Base-by-base conservation (phyloP, 2,329 filamentous ascomycete genomes). In the Curvularia lunata region DNA sequence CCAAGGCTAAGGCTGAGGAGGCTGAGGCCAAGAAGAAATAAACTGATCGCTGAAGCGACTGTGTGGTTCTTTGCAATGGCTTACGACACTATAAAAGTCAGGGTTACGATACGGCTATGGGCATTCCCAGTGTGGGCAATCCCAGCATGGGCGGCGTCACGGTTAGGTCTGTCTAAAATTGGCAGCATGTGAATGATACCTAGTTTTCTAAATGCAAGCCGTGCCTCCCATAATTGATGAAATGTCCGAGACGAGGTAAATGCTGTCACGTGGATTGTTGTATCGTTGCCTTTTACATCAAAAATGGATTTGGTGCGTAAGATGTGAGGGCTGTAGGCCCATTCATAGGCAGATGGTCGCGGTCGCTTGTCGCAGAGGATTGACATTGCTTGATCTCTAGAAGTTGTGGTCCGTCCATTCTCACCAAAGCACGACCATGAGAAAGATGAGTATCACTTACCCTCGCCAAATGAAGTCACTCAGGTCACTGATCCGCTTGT, bases 21-120 rank as follows among this genome's bases (percentile, higher is more conserved):
- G 90, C 90, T 79, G 84, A 84, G 77, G 77, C 81, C 69, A 86
- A 87, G 82, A 94, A 94, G 90, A 94, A 95, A 89, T 94, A 92
- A 73, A 73, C 62, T 67, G 48, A 53, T 56, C 56, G 51, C 57
- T 48, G 32, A 60, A 56, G 54, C 63, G 48, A 54, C 59, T 54
- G 59, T 57, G 63, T 51, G 62, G 62, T 64, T 65, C 61, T 63
- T 59, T 67, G 62, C 61, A 60, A 70, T 72, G 65, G 63, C 64
- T 72, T 64, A 69, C 40, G 67, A 70, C 57, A 61, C 64, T 51
- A 64, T 59, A 73, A 75, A 75, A 72, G 70, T 68, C 68, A 68
- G 57, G 65, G 55, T 66, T 60, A 68, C 56, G 67, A 61, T 61
- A 61, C 67, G 64, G 66, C 65, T 57, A 70, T 63, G 68, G 69